Evolutionary conservation across 2,329 filamentous ascomycete genomes (phyloP), one percentile per base, ranked within the genome.

Genomic region (Pseudopyricularia cyperi): DNA sequence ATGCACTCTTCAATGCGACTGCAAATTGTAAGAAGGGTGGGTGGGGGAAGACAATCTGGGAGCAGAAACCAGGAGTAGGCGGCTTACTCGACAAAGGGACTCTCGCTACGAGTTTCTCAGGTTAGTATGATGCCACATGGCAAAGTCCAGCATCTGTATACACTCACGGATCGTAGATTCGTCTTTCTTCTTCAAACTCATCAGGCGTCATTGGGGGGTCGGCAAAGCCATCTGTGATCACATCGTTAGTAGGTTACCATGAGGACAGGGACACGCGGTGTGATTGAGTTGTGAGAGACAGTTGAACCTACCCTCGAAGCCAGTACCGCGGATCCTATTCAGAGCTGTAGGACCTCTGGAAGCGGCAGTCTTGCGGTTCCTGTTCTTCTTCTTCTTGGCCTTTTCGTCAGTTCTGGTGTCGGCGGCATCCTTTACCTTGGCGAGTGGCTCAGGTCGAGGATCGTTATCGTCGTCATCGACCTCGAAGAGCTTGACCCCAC

Each of bases 1-100:
- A 97, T 85, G 47, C 88, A 93, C 26, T 83, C 77, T 62, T 96
- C 84, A 39, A 97, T 88, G 47, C 93, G 88, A 52, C 85, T 86
- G 17, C 37, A 7, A n/a, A n/a, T n/a, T n/a, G n/a, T n/a, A n/a
- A n/a, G n/a, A n/a, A n/a, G n/a, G n/a, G n/a, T n/a, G n/a, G n/a
- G n/a, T n/a, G n/a, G n/a, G n/a, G n/a, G n/a, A n/a, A n/a, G n/a
- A n/a, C n/a, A n/a, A n/a, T n/a, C n/a, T n/a, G n/a, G n/a, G n/a
- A n/a, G n/a, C n/a, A n/a, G n/a, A n/a, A n/a, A n/a, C n/a, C n/a
- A n/a, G n/a, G n/a, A n/a, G 3, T 2, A 7, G 35, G 17, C 11
- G 7, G 19, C 24, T 26, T 71, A 85, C 83, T 80, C 74, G 34
- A 72, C 62, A 57, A 86, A 82, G 1, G 76, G 65, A 8, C 74